phyloP scores from a whole-genome alignment of 225 moss, liverwort and hornwort species.

The Bryum argenteum region DNA sequence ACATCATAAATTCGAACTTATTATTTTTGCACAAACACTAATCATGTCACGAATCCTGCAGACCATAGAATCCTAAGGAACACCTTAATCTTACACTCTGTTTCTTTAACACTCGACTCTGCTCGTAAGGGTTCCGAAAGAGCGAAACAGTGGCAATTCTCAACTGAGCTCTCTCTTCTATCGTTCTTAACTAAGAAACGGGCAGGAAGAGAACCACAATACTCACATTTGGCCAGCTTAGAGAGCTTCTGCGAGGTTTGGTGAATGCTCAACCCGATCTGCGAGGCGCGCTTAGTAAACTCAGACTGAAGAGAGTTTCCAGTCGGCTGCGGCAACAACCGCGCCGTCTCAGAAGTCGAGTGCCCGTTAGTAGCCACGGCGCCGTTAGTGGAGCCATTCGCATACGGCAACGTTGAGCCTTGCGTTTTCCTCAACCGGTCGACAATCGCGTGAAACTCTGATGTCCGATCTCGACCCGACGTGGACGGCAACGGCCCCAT shows the following conservation, averaged over 20 bases:
- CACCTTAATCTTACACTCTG: too few species aligned
- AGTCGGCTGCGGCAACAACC: slow-evolving; percentile 59
- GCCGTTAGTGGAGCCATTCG: slow-evolving; percentile 38
- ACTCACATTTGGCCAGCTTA: slow-evolving; percentile 93
- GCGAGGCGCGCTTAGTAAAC: slow-evolving; percentile 86
- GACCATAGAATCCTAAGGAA: not conserved
- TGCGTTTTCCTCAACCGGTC: slow-evolving; percentile 60
- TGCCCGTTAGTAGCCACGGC: slow-evolving; percentile 41
- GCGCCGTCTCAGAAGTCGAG: slow-evolving; percentile 37
- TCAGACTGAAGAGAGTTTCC: slow-evolving; percentile 84
- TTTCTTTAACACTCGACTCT: not conserved
- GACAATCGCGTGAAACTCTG: slow-evolving; percentile 62
- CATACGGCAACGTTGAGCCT: slow-evolving; percentile 36
- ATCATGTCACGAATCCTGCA: not conserved
- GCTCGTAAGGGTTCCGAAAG: too few species aligned
- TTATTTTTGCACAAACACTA: not conserved
- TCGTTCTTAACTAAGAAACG: not conserved
- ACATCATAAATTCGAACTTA: slow-evolving; percentile 21
- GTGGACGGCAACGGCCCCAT: slow-evolving; percentile 63
- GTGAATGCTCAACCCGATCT: slow-evolving; percentile 97
- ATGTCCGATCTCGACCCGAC: slow-evolving; percentile 62
- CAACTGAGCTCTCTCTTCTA: too few species aligned
- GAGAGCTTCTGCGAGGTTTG: slow-evolving; percentile 94
- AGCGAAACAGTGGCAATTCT: too few species aligned
- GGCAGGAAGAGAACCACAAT: not conserved